A percentile compares a stretch with the other conserved stretches of the same genome.
Evolutionary conservation across 345 rosid species (phyloP).

Genomic region (Citrus maxima): DNA sequence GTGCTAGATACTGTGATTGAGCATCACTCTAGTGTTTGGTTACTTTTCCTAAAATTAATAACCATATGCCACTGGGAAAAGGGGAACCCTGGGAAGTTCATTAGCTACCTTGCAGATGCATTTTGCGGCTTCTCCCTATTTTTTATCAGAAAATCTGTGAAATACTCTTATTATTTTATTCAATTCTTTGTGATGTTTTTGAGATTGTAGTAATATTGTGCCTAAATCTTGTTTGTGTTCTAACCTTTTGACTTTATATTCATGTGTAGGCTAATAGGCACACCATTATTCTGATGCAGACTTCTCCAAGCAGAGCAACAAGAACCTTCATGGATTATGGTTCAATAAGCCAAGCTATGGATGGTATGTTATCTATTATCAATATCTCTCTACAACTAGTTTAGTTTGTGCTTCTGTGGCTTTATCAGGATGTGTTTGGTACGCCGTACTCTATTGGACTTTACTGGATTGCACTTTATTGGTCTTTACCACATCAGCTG

Average conservation of each 20-base stretch:
- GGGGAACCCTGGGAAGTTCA: not conserved
- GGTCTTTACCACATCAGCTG: too few relatives aligned
- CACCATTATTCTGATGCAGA: conserved; percentile 90
- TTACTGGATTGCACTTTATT: too few relatives aligned
- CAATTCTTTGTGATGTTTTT: not conserved
- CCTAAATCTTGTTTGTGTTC: not conserved
- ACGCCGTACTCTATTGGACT: too few relatives aligned
- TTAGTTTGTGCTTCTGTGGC: not conserved
- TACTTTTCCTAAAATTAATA: not conserved
- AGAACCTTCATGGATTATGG: conserved; percentile 96
- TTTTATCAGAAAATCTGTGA: not conserved
- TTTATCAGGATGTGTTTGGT: not conserved
- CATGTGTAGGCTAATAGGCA: conserved; percentile 75
- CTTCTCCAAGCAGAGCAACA: conserved; percentile 67
- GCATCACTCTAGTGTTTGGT: not conserved
- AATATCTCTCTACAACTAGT: too few relatives aligned
- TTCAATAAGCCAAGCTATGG: conserved; percentile 91
- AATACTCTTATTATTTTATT: not conserved
- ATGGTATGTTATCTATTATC: conserved; percentile 45
- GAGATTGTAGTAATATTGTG: not conserved
- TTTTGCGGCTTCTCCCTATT: not conserved
- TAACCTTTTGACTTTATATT: conserved; percentile 3
- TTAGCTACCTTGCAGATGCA: not conserved
- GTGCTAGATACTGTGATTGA: too few relatives aligned
- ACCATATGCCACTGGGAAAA: not conserved